Evolutionary conservation across 257 asterid genomes (phyloP).

Genomic region (Nicotiana noctiflora): DNA sequence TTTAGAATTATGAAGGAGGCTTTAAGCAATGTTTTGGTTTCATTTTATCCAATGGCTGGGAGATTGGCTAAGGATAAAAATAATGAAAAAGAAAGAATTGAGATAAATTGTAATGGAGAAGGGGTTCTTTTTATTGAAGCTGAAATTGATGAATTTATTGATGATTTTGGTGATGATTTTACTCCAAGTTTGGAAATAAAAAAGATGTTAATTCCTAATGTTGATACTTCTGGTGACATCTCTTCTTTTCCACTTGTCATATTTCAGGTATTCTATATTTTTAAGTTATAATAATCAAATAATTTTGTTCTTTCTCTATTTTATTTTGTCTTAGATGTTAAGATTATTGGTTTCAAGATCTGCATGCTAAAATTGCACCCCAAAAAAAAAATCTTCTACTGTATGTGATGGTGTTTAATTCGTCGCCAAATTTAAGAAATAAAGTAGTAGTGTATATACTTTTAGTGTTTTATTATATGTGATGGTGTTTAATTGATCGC

Average conservation of each 20-base stretch:
- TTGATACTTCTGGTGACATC: slow-evolving; percentile 24
- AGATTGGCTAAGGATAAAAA: slow-evolving; percentile 16
- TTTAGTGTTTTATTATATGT: no score
- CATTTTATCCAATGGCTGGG: slow-evolving; percentile 44
- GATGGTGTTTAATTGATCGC: no score
- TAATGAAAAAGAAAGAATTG: slow-evolving; percentile 20
- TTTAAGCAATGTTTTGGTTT: slow-evolving; percentile 24
- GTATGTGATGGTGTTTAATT: no score
- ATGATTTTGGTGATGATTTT: slow-evolving; percentile 7
- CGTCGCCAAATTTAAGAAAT: no score
- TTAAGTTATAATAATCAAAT: background rate
- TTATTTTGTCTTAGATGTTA: no score
- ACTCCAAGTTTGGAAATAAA: background rate
- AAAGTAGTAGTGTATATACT: no score
- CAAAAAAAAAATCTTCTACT: no score
- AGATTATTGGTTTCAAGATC: no score
- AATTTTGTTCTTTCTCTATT: no score
- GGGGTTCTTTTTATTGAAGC: slow-evolving; percentile 41
- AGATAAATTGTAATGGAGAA: slow-evolving; percentile 33
- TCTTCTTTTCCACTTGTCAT: slow-evolving; percentile 28
- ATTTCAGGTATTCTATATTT: slow-evolving; percentile 20
- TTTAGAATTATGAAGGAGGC: slow-evolving; percentile 23
- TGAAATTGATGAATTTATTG: background rate
- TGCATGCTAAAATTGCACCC: no score
- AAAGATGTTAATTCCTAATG: background rate